phyloP scores from a whole-genome alignment of 768 basidiomycete species.

The Fistulinella prunicolor region DNA sequence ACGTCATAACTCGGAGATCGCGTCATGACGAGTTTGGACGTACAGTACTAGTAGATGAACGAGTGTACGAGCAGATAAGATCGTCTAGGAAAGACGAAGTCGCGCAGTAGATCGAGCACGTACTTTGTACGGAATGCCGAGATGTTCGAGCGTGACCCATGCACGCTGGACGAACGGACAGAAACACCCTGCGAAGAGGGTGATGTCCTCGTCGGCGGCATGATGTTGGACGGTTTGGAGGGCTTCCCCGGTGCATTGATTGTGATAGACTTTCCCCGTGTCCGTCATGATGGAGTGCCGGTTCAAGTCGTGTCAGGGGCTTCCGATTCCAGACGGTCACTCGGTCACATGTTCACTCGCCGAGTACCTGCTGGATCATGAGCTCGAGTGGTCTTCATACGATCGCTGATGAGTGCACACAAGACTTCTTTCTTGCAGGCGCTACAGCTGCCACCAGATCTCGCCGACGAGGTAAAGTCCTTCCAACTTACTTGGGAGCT shows the following conservation, averaged over 20 bases:
- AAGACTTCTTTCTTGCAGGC: constrained; percentile 14
- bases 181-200: constrained; percentile 70
- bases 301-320: no score
- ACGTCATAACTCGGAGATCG: background rate
- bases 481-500: no score
- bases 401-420: constrained; percentile 7
- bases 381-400: no score
- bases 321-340: no score
- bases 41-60: constrained; percentile 38
- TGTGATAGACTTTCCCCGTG: constrained; percentile 40
- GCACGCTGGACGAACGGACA: constrained; percentile 83
- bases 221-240: constrained; percentile 56
- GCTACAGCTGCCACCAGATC: constrained; percentile 18
- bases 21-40: constrained; percentile 8
- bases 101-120: background rate
- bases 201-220: constrained; percentile 47
- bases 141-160: constrained; percentile 72
- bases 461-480: constrained; percentile 24
- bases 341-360: no score
- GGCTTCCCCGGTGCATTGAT: constrained; percentile 47
- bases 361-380: no score
- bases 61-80: no score
- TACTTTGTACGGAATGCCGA: constrained; percentile 71
- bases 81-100: background rate
- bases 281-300: constrained; percentile 29